A percentile compares a stretch with the other conserved stretches of the same genome.
Evolutionary conservation across 2,329 filamentous ascomycete genomes (phyloP).

Genomic region (Coniochaeta prunicola): DNA sequence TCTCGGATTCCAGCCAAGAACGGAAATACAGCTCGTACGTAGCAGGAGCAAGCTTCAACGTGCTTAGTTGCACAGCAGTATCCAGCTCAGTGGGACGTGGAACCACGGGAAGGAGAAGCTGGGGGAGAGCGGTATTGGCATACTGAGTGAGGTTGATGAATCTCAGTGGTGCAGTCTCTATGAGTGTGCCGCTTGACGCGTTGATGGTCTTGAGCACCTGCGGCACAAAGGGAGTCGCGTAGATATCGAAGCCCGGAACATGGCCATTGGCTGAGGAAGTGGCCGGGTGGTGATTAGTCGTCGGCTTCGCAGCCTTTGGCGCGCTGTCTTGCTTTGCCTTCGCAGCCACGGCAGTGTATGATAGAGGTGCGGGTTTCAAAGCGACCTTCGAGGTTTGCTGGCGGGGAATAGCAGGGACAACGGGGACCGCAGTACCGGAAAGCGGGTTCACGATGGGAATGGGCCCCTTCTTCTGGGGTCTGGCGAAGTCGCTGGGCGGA

Average conservation of each 20-base stretch:
- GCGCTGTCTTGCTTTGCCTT: neutral
- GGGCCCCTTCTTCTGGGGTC: neutral
- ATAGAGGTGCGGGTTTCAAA: neutral
- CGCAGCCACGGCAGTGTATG: neutral
- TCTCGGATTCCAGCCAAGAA: conserved; percentile 9
- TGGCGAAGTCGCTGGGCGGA: neutral
- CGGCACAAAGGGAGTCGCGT: conserved; percentile 13
- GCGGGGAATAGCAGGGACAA: neutral
- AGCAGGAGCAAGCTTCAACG: neutral
- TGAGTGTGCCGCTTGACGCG: conserved; percentile 1
- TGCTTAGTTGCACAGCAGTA: neutral
- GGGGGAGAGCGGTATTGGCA: conserved; percentile 1
- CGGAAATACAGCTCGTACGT: conserved; percentile 12
- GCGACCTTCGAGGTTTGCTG: neutral
- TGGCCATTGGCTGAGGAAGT: neutral
- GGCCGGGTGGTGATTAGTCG: neutral
- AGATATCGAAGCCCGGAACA: conserved; percentile 11
- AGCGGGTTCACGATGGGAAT: neutral
- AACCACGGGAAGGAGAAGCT: neutral
- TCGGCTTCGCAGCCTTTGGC: neutral
- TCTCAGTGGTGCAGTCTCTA: conserved; percentile 5
- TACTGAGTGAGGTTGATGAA: conserved; percentile 7
- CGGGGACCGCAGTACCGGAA: neutral
- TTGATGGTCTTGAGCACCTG: conserved; percentile 11
- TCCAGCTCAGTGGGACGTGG: neutral